These are phyloP conservation scores for Sordariomycetes sp. DNA, from an alignment of 2,329 filamentous ascomycete genomes.

Conservation along the genomic window DNA sequence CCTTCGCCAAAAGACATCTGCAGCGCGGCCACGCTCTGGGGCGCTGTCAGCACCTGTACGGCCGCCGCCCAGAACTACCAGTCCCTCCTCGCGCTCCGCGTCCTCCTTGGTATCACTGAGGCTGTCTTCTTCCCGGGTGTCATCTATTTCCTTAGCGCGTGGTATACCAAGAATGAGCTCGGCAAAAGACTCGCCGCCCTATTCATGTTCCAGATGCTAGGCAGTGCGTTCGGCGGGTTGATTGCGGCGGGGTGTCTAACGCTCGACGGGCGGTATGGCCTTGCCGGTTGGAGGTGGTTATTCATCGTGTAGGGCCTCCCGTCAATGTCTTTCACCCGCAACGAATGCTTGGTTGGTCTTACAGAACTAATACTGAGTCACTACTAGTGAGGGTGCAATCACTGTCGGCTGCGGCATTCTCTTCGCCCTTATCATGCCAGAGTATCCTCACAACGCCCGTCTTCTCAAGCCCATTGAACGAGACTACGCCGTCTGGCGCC, in stretches of 20 bases:
- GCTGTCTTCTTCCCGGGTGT: constrained; percentile 27
- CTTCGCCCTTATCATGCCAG: constrained; percentile 48
- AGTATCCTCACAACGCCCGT: constrained; percentile 30
- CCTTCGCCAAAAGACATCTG: constrained; percentile 15
- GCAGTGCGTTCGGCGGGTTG: constrained; percentile 37
- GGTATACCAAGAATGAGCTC: constrained; percentile 27
- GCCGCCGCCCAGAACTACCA: constrained; percentile 21
- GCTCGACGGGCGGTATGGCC: constrained; percentile 31
- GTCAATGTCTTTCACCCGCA: neutral
- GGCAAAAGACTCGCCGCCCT: constrained; percentile 23
- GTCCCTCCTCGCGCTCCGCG: constrained; percentile 20
- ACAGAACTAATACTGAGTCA: neutral
- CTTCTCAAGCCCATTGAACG: constrained; percentile 23
- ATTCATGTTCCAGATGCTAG: constrained; percentile 21
- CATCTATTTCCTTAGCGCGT: constrained; percentile 27
- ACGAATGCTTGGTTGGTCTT: neutral
- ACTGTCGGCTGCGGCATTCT: constrained; percentile 49
- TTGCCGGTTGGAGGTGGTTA: constrained; percentile 41
- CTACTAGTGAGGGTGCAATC: constrained; percentile 43
- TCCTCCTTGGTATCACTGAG: constrained; percentile 23
- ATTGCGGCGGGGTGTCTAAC: constrained; percentile 36
- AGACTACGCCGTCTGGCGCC: constrained; percentile 46
- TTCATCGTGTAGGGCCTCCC: constrained; percentile 26
- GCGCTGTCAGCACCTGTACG: constrained; percentile 27
- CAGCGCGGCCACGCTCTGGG: constrained; percentile 27